Base-by-base conservation (phyloP, 257 asterid genomes). In the Anisodus tanguticus region DNA sequence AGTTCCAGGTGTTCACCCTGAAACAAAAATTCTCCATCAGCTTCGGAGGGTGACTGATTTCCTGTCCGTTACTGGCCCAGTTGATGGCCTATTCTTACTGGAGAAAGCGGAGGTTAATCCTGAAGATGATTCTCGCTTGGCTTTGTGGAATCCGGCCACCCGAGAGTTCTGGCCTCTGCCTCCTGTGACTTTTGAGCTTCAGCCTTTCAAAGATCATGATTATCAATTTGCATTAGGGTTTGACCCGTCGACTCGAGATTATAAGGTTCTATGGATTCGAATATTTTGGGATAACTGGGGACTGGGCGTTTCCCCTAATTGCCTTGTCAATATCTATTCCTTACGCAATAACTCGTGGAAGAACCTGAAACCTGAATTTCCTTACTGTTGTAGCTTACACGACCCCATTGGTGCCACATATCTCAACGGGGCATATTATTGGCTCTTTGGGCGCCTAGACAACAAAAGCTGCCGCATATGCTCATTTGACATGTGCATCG, bases 151-250 rank as follows among this genome's bases (percentile, higher is more conserved):
- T 83, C 91, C 91, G 1, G 84, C 90, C 41, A 74, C 57, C 60
- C 85, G 91, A 83, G 87, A 90, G 89, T 86, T 90, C 17, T 85
- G 85, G 88, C 90, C 88, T n/a, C 85, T 88, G 66, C 89, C 90
- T n/a, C 45, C 58, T 4, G 57, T 59, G 71, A 68, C 85, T 49
- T 74, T 84, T 84, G 6, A 43, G 55, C 51, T 1, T 43, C 31
- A 1, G 5, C 51, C 79, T 51, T 77, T n/a, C 79, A 63, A 6
- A 15, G 51, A 35, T 37, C 16, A 67, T 37, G 22, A 43, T 43
- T 3, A 71, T 17, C 57, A 9, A 9, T 41, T 43, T 17, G 79
- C 17, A 4, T 45, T 70, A 54, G 79, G 57, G 15, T 70, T 41
- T 70, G 79, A 70, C 51, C 53, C 22, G 5, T 67, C 8, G 49